Conservation (phyloP, 2,329 filamentous ascomycete genomes). For the Paracoccidioides brasiliensis region DNA sequence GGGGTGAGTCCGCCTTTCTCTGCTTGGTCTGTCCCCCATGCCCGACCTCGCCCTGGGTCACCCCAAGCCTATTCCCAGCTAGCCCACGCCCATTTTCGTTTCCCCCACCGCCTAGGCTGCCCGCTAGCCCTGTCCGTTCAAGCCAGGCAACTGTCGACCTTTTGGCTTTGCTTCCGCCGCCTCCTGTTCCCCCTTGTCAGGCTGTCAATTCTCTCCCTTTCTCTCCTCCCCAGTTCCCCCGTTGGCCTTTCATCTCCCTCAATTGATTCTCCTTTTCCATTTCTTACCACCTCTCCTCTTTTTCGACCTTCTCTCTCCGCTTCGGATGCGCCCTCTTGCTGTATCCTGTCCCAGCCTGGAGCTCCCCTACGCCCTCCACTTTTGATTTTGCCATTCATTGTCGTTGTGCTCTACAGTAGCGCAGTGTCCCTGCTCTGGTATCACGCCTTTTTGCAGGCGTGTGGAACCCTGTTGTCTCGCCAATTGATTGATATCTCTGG, state of each 20-base stretch:
- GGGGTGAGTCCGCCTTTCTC: no score
- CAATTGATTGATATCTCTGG: not conserved
- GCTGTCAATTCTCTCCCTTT: not conserved
- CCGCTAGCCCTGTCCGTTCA: no score
- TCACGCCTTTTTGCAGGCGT: not conserved
- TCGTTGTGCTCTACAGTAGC: not conserved
- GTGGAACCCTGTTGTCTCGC: not conserved
- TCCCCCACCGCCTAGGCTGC: no score
- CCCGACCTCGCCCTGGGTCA: no score
- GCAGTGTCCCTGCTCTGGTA: not conserved
- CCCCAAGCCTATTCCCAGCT: no score
- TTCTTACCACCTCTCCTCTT: not conserved
- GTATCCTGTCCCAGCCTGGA: conserved; percentile 10
- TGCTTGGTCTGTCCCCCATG: no score
- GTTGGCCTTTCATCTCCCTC: conserved; percentile 11
- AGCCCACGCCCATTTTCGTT: no score
- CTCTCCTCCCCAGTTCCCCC: conserved; percentile 3
- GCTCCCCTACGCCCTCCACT: conserved; percentile 3
- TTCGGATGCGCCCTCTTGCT: conserved; percentile 6
- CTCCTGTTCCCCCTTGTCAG: not conserved
- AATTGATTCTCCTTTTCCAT: conserved; percentile 4
- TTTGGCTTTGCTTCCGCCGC: conserved; percentile 2
- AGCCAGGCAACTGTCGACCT: not conserved
- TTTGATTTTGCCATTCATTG: conserved; percentile 2
- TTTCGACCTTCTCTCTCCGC: not conserved